Evolutionary conservation across 805 yeast species (phyloP).

Genomic region (Candida maesae): DNA sequence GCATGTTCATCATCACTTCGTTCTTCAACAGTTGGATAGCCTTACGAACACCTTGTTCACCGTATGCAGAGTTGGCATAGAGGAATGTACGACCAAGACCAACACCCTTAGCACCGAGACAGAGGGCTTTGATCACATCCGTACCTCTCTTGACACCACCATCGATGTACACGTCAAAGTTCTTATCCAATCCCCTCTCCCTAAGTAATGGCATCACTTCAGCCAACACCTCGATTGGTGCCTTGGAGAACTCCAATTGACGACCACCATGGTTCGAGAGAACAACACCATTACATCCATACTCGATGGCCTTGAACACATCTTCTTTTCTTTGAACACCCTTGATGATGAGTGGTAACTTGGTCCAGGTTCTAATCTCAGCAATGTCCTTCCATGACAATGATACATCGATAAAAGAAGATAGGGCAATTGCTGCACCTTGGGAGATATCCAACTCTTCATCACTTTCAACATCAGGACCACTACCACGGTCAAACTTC

Average conservation of each 20-base stretch:
- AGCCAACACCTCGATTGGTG: slow-evolving; percentile 71
- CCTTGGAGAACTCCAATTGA: slow-evolving; percentile 78
- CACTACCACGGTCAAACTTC: slow-evolving; percentile 47
- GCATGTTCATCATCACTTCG: slow-evolving; percentile 74
- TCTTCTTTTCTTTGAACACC: slow-evolving; percentile 87
- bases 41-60: slow-evolving; percentile 59
- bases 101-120: slow-evolving; percentile 68
- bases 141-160: slow-evolving; percentile 71
- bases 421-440: slow-evolving; percentile 85
- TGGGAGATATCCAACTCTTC: slow-evolving; percentile 58
- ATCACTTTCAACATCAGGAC: slow-evolving; percentile 45
- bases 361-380: slow-evolving; percentile 51
- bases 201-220: slow-evolving; percentile 57
- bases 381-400: slow-evolving; percentile 63
- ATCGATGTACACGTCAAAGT: slow-evolving; percentile 57
- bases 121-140: slow-evolving; percentile 61
- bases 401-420: slow-evolving; percentile 76
- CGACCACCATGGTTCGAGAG: slow-evolving; percentile 89
- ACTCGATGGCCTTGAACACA: slow-evolving; percentile 65
- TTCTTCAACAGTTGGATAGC: slow-evolving; percentile 61
- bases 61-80: slow-evolving; percentile 60
- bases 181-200: slow-evolving; percentile 42
- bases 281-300: slow-evolving; percentile 75
- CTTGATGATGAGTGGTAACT: slow-evolving; percentile 66
- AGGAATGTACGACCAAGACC: slow-evolving; percentile 68